Base-by-base conservation (phyloP, 805 yeast genomes). In the Phaffomyces antillensis region DNA sequence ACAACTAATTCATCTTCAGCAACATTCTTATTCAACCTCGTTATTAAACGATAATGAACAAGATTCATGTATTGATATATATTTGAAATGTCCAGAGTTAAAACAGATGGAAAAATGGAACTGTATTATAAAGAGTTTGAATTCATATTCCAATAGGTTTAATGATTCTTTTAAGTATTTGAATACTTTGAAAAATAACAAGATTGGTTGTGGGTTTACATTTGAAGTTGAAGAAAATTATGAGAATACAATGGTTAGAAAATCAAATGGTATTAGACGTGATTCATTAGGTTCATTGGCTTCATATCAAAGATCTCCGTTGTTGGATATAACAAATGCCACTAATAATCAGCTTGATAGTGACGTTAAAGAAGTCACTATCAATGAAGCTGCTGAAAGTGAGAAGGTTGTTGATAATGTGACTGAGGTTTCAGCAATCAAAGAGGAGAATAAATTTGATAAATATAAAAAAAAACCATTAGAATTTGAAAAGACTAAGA, bases 41-140 rank as follows among this genome's bases (percentile, higher is more conserved):
- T 28, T 28, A 28, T 32, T 32, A 16, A 10, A 16, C 8, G 17
- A 32, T 32, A 6, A 32, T 16, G 20, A 36, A 43, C 40, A 33
- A 15, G 43, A 41, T 8, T 43, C 35, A 7, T 33, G 40, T 5
- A 30, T 51, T 23, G 50, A 34, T 5, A 31, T 58, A 18, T 51
- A 45, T 35, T 44, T 52, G 6, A 31, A 39, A 20, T 58, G 62
- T 42, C 60, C 60, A 20, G 60, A 56, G 10, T 25, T 33, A 1
- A 45, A 47, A 13, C 62, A 58, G 33, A 52, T 52, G 52, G 28
- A 47, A 10, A 47, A 49, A 23, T 58, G 62, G 62, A 56, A 53
- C 36, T 23, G 37, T 3, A 37, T 42, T 5, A 41, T 54, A 24
- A 15, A 28, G 2, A 42, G 37, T 3, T 23, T 54, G 13, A 40